Evolutionary conservation across 331 rosid species (phyloP), one percentile per base, ranked within the genome.

Genomic region (Prunus yedoensis): DNA sequence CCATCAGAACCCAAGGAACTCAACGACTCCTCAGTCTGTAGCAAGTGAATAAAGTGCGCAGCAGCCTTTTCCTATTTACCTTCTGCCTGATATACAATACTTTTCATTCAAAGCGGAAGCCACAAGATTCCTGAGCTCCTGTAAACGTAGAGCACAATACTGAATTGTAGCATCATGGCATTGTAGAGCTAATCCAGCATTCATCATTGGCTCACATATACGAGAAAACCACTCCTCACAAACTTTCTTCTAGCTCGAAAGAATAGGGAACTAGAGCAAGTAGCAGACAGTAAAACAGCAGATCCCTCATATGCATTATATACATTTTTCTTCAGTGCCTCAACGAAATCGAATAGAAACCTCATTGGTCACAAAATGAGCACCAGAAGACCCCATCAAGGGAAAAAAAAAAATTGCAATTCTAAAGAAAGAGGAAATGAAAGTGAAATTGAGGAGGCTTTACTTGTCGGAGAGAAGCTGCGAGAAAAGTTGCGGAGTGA

Each of bases 181-280:
- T 75, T 91, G 98, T 61, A 94, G 80, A 83, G 98, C 94, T 91
- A 94, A 85, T 52, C 97, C 98, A 69, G 94, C 98, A 83, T 87
- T 90, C 96, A 94, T 94, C 98, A 94, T 94, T 21, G 98, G 98
- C 79, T 91, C 97, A 85, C 96, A 90, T 70, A 94, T 94, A 64
- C 98, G 97, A 71, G 98, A 91, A 90, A 91, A 94, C 98, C 98
- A 94, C 88, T 94, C 97, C 89, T 94, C 98, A 27, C 98, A 91
- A 20, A 94, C 98, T 82, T 94, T 94, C 81, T 83, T 94, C 91
- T 94, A 21, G 98, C 98, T 70, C 97, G 89, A 80, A 94, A 91
- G 84, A 94, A 91, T 73, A 88, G 79, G 79, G 98, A 87, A 87
- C 98, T 94, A 74, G 93, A 90, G 66, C 90, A 93, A 32, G 83